These are phyloP conservation scores for Aquilaria malaccensis DNA, from an alignment of 345 rosid species.

Conservation along the genomic window DNA sequence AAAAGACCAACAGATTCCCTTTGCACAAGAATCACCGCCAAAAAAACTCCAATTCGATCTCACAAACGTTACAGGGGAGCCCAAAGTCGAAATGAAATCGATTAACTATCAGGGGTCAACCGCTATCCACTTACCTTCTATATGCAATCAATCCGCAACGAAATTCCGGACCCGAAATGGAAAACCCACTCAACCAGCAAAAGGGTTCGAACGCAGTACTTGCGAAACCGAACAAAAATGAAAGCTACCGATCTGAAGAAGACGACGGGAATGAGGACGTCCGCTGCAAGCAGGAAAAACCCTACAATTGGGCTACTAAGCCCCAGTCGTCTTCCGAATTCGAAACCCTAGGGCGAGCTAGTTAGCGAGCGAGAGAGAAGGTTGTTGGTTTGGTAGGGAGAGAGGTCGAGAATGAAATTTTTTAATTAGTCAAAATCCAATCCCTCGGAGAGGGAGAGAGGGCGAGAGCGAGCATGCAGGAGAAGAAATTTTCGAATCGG, in stretches of 20 bases:
- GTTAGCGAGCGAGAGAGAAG: constrained; percentile 7
- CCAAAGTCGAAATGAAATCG: not conserved
- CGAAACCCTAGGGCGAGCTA: constrained; percentile 16
- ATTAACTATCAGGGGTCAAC: not conserved
- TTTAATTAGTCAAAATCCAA: constrained; percentile 3
- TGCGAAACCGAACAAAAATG: not conserved
- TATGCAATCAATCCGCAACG: not conserved
- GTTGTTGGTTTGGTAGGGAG: not conserved
- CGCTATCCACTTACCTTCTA: constrained; percentile 5
- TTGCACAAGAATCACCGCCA: not conserved
- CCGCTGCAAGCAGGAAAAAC: not conserved
- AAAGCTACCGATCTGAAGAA: constrained; percentile 2
- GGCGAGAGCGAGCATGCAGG: not conserved
- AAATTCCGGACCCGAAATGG: not conserved
- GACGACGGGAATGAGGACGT: not conserved
- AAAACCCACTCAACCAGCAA: constrained; percentile 2
- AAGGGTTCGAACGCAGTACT: not conserved
- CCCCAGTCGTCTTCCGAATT: not conserved
- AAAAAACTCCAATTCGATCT: not conserved
- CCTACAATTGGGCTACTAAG: not conserved
- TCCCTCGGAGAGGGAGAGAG: constrained; percentile 4
- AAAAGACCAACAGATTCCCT: not conserved
- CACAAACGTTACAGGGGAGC: not conserved
- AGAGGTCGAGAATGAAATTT: not conserved
- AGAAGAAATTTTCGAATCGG: constrained; percentile 5